A percentile compares a stretch with the other conserved stretches of the same genome.
These are phyloP conservation scores for Dactylellina haptotyla DNA, from an alignment of 2,329 filamentous ascomycete genomes.

Conservation along the genomic window DNA sequence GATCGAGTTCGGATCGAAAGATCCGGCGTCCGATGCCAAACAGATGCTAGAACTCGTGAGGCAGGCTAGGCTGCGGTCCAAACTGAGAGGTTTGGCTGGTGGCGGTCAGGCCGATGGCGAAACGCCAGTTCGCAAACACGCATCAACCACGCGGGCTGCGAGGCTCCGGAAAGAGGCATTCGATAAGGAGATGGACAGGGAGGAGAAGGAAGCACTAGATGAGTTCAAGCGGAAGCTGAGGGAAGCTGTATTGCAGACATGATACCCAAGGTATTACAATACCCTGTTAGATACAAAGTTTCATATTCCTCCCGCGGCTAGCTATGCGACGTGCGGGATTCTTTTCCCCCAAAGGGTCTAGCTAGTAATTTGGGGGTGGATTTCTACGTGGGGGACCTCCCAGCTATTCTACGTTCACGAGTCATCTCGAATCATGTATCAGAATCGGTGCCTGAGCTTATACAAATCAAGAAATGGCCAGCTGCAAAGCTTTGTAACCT, in stretches of 20 bases:
- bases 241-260: constrained; percentile 46
- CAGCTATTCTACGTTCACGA: background rate
- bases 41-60: constrained; percentile 51
- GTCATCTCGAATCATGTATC: background rate
- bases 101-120: constrained; percentile 22
- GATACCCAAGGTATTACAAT: background rate
- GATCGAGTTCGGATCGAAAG: constrained; percentile 8
- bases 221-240: constrained; percentile 53
- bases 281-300: background rate
- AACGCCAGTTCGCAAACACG: constrained; percentile 14
- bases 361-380: background rate
- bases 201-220: constrained; percentile 46
- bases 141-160: constrained; percentile 39
- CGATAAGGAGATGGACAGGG: constrained; percentile 49
- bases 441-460: background rate
- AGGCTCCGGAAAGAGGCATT: constrained; percentile 42
- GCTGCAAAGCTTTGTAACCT: background rate
- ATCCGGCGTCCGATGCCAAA: constrained; percentile 17
- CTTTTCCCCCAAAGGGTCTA: background rate
- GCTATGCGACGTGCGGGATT: background rate
- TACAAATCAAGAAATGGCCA: background rate
- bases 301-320: background rate
- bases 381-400: background rate
- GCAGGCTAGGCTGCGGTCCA: constrained; percentile 54
- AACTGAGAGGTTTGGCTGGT: constrained; percentile 46